phyloP scores from a whole-genome alignment of 75 land plant genomes.

The Picea glauca region DNA sequence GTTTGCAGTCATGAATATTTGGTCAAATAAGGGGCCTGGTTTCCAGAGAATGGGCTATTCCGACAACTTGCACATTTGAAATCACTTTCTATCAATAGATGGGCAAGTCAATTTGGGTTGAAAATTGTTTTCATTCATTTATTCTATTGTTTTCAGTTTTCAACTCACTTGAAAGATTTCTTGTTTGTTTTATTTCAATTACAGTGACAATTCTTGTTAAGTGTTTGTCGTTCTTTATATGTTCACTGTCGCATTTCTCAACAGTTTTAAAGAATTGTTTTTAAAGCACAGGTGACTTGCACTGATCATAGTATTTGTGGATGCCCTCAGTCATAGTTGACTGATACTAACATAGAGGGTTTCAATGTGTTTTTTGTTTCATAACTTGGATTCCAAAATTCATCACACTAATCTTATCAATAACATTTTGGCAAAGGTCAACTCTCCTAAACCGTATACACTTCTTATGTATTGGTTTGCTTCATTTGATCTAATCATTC shows the following conservation, averaged over 20 bases:
- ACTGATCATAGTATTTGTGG: background rate
- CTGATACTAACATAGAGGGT: background rate
- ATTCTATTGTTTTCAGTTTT: background rate
- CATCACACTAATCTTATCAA: slow-evolving; percentile 99
- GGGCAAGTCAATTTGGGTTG: background rate
- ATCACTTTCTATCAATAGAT: background rate
- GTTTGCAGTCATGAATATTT: background rate
- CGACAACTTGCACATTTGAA: background rate
- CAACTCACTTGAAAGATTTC: background rate
- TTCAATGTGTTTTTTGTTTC: slow-evolving; percentile 18
- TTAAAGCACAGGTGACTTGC: background rate
- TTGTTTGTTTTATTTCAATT: background rate
- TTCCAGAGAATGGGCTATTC: background rate
- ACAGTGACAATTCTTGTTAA: too few relatives aligned
- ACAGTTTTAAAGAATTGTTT: background rate
- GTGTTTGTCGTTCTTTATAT: background rate
- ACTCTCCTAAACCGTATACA: background rate
- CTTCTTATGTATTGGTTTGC: background rate
- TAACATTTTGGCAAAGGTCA: slow-evolving; percentile 96
- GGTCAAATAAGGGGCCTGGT: slow-evolving; percentile 31
- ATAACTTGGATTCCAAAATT: slow-evolving; percentile 98
- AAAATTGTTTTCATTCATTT: background rate
- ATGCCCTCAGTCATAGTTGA: background rate
- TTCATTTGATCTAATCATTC: background rate
- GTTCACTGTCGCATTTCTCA: background rate